Conservation (phyloP, 176 grass and related monocot genomes). For the Rhynchospora pubera region DNA sequence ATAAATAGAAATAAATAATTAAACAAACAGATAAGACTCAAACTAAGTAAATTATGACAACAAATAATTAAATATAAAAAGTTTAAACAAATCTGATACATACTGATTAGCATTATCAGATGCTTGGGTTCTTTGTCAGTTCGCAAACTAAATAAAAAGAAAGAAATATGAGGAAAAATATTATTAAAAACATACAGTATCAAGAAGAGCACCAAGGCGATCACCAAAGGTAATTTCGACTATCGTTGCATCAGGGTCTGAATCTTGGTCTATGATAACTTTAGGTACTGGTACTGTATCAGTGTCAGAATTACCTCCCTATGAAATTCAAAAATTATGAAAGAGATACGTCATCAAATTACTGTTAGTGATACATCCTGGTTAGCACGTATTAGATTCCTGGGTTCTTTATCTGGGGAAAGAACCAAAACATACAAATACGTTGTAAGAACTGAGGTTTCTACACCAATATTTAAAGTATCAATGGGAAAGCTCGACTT, state of each 20-base stretch:
- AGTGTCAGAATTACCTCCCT: conserved; percentile 65
- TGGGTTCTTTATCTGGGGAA: neutral
- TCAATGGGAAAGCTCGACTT: no score
- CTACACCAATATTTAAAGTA: no score
- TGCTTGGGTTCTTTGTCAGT: neutral
- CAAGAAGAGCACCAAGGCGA: conserved; percentile 92
- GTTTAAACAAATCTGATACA: neutral
- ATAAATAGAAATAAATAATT: conserved; percentile 18
- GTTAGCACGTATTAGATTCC: neutral
- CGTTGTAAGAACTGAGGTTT: neutral
- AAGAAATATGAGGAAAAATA: conserved; percentile 15
- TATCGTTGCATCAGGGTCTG: conserved; percentile 83
- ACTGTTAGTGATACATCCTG: neutral
- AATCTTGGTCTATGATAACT: conserved; percentile 98
- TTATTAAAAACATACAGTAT: conserved; percentile 59
- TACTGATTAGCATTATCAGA: no score
- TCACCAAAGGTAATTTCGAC: conserved; percentile 97
- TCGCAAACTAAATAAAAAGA: neutral
- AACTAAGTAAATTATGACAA: neutral
- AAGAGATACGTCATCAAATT: neutral
- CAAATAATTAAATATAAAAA: neutral
- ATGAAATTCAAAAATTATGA: conserved; percentile 20
- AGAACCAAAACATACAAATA: neutral
- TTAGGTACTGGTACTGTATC: conserved; percentile 78
- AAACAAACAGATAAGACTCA: conserved; percentile 16